Percentiles rank a stretch among this genome's conserved stretches.
Conservation (phyloP, 2,329 filamentous ascomycete species). For the Orbilia quercus region DNA sequence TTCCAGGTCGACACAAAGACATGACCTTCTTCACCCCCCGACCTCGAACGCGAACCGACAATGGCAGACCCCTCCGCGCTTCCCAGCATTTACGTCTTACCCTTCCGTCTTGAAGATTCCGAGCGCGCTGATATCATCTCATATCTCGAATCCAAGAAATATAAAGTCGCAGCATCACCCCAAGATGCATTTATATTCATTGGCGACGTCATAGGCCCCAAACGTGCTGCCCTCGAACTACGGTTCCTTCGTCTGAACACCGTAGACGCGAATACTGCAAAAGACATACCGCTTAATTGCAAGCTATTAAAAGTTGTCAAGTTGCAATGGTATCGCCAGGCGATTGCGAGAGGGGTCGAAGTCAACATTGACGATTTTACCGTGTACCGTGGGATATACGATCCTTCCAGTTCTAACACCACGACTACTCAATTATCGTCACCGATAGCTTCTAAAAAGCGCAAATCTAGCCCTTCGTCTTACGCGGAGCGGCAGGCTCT, state of each 20-base stretch:
- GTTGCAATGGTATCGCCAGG: slow-evolving; percentile 71
- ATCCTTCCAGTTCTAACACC: slow-evolving; percentile 47
- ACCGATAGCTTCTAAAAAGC: slow-evolving; percentile 27
- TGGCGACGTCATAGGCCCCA: slow-evolving; percentile 76
- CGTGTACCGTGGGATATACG: slow-evolving; percentile 67
- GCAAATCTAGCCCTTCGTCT: slow-evolving; percentile 23
- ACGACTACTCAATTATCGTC: slow-evolving; percentile 28
- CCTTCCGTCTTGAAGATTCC: slow-evolving; percentile 73
- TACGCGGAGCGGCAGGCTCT: slow-evolving; percentile 27
- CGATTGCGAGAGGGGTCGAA: slow-evolving; percentile 64
- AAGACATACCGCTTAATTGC: slow-evolving; percentile 13
- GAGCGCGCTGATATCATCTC: slow-evolving; percentile 76
- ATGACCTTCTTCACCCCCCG: slow-evolving; percentile 8
- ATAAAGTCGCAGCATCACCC: slow-evolving; percentile 7
- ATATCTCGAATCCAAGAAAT: slow-evolving; percentile 59
- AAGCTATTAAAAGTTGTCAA: slow-evolving; percentile 68
- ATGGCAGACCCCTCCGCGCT: slow-evolving; percentile 64
- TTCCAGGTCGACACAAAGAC: background rate
- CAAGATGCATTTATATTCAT: slow-evolving; percentile 77
- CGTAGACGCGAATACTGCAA: slow-evolving; percentile 63
- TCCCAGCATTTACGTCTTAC: slow-evolving; percentile 78
- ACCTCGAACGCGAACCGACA: background rate
- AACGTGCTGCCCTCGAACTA: slow-evolving; percentile 81
- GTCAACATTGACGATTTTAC: slow-evolving; percentile 68
- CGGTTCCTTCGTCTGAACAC: slow-evolving; percentile 73